phyloP scores from a whole-genome alignment of 2,329 filamentous ascomycete genomes.

The Clarireedia homoeocarpa region DNA sequence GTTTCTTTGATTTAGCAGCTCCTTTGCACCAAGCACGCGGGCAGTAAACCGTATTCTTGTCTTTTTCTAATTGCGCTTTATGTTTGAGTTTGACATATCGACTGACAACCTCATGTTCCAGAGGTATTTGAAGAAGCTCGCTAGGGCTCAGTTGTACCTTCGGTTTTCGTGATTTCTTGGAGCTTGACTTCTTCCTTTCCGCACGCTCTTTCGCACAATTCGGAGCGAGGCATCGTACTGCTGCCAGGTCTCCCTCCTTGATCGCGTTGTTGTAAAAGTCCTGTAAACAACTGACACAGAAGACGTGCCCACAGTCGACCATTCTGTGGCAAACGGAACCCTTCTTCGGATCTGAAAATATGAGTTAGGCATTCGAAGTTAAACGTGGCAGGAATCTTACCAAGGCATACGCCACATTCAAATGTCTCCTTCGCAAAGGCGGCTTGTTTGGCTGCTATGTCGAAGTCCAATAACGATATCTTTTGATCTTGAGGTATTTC shows the following conservation, averaged over 20 bases:
- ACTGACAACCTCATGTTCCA: conserved; percentile 64
- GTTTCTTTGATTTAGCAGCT: conserved; percentile 68
- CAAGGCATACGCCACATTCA: conserved; percentile 77
- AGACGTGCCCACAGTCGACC: conserved; percentile 80
- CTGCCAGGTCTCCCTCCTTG: conserved; percentile 69
- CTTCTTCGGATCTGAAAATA: conserved; percentile 70
- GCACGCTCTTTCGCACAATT: conserved; percentile 62
- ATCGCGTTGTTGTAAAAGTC: conserved; percentile 90
- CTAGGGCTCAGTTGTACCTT: conserved; percentile 69
- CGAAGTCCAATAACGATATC: conserved; percentile 68
- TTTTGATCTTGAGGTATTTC: conserved; percentile 51
- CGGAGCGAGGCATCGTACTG: conserved; percentile 73
- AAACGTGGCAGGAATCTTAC: conserved; percentile 31
- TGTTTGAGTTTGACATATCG: conserved; percentile 87
- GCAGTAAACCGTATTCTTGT: conserved; percentile 88
- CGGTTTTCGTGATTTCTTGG: conserved; percentile 46
- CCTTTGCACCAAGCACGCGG: conserved; percentile 89
- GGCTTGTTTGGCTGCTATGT: conserved; percentile 63
- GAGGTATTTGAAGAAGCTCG: conserved; percentile 71
- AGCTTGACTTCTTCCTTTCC: conserved; percentile 23
- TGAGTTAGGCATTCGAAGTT: conserved; percentile 8
- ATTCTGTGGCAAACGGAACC: conserved; percentile 74
- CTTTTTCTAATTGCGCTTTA: conserved; percentile 84
- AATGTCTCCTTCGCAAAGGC: conserved; percentile 81
- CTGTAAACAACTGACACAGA: conserved; percentile 78